Evolutionary conservation across 2,329 filamentous ascomycete species (phyloP).

Genomic region (Sporothrix luriei): DNA sequence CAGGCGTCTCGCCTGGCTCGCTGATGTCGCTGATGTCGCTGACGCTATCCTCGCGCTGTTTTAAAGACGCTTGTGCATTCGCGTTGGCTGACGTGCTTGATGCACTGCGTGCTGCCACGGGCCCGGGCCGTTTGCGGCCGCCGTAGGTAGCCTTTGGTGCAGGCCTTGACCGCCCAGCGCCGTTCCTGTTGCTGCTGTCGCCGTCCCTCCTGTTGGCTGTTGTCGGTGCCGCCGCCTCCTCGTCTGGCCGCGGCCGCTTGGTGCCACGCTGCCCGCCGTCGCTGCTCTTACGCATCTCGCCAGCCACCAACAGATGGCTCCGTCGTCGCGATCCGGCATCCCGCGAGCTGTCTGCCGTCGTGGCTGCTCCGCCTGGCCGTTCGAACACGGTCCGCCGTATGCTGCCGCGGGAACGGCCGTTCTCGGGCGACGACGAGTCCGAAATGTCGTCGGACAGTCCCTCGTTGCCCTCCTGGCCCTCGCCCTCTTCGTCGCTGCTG

Average conservation of each 20-base stretch:
- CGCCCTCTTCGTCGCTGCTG: slow-evolving; percentile 32
- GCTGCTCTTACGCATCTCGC: slow-evolving; percentile 16
- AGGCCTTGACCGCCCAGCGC: not conserved
- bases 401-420: slow-evolving; percentile 27
- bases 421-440: slow-evolving; percentile 25
- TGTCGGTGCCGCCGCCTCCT: not conserved
- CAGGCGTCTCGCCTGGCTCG: not conserved
- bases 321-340: not conserved
- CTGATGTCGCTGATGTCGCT: slow-evolving; percentile 21
- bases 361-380: not conserved
- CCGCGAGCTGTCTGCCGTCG: not conserved
- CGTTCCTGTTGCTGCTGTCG: not conserved
- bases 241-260: slow-evolving; percentile 20
- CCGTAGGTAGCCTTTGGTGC: slow-evolving; percentile 12
- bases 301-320: not conserved
- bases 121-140: not conserved
- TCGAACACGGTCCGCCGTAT: slow-evolving; percentile 30
- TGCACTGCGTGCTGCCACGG: not conserved
- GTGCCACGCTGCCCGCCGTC: slow-evolving; percentile 11
- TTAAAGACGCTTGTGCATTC: not conserved
- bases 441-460: slow-evolving; percentile 7
- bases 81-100: not conserved
- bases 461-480: not conserved
- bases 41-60: not conserved
- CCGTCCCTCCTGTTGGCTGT: not conserved